phyloP scores from a whole-genome alignment of 768 basidiomycete genomes.

The Tulasnella sp. region DNA sequence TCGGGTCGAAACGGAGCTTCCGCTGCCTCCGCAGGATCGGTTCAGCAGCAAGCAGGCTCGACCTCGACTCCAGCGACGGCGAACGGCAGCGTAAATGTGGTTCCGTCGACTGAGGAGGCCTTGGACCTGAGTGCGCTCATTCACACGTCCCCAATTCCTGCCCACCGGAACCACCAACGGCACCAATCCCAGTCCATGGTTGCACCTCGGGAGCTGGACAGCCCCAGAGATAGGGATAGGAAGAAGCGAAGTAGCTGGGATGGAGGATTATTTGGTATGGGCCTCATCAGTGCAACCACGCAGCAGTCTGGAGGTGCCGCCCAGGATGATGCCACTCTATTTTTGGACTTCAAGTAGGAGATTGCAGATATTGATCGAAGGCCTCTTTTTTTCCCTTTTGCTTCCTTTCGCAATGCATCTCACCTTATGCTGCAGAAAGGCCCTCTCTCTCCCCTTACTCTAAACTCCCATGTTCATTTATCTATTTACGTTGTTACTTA shows the following conservation, averaged over 20 bases:
- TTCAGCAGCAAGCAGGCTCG: background rate
- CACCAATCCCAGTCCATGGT: conserved; percentile 21
- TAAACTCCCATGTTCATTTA: background rate
- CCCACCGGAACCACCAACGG: conserved; percentile 19
- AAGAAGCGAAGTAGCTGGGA: conserved; percentile 22
- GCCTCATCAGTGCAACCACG: background rate
- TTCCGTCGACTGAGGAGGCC: background rate
- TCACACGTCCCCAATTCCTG: conserved; percentile 21
- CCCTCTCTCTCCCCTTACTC: background rate
- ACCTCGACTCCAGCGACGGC: background rate
- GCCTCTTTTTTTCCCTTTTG: background rate
- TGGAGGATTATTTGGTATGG: conserved; percentile 13
- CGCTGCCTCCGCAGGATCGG: background rate
- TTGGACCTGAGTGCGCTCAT: conserved; percentile 26
- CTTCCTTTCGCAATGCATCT: background rate
- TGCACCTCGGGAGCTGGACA: background rate
- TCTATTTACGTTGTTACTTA: background rate
- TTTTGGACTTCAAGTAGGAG: background rate
- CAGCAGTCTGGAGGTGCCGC: background rate
- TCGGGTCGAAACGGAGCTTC: background rate
- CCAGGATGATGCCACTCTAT: conserved; percentile 5
- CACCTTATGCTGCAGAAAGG: background rate
- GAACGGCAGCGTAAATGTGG: background rate
- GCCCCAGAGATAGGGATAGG: conserved; percentile 12
- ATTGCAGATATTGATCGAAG: background rate